Evolutionary conservation across 2,329 filamentous ascomycete genomes (phyloP).

Genomic region (Fusarium sp.): DNA sequence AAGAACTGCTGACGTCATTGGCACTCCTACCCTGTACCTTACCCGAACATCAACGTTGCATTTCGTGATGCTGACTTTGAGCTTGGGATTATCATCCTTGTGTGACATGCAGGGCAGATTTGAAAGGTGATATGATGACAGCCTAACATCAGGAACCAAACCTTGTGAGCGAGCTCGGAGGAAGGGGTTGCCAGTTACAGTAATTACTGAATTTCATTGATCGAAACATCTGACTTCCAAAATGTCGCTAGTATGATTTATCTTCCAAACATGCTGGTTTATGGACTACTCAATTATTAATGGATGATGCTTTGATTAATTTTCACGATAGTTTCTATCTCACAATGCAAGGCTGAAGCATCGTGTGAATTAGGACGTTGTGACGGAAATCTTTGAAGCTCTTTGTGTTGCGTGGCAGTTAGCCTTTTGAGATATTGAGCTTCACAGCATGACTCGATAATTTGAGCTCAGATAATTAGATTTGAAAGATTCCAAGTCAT

Average conservation of each 20-base stretch:
- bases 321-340: too few species aligned
- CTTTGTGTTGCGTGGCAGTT: too few species aligned
- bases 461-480: too few species aligned
- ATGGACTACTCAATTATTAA: accelerated
- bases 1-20: slow-evolving; percentile 26
- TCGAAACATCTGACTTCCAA: too few species aligned
- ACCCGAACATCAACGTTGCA: slow-evolving; percentile 4
- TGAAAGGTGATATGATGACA: neutral
- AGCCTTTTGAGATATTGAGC: too few species aligned
- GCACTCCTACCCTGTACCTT: slow-evolving; percentile 6
- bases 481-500: too few species aligned
- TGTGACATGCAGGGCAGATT: neutral
- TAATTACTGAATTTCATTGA: neutral
- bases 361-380: too few species aligned
- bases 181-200: neutral
- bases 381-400: too few species aligned
- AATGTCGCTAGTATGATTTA: neutral
- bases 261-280: neutral
- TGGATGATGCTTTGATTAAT: too few species aligned
- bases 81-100: neutral
- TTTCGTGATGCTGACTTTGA: slow-evolving; percentile 11
- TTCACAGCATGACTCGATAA: too few species aligned
- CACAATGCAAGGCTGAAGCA: too few species aligned
- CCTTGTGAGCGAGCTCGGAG: neutral
- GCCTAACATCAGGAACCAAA: slow-evolving; percentile 12